These are phyloP conservation scores for Mycosphaerella sp. DNA, from an alignment of 2,329 filamentous ascomycete species.

Conservation along the genomic window DNA sequence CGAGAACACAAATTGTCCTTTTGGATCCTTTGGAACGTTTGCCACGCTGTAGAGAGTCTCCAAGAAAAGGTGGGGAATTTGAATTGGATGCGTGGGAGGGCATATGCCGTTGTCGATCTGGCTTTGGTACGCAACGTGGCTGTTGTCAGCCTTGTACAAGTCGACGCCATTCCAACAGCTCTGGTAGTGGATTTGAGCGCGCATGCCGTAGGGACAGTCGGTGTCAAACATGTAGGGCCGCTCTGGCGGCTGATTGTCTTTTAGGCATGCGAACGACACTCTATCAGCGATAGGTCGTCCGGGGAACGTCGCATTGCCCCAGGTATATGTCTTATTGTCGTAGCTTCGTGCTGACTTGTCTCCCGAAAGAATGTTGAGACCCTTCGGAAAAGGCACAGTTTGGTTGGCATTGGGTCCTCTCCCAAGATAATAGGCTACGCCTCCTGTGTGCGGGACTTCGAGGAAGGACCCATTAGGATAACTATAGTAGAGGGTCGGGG, in stretches of 20 bases:
- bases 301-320: constrained; percentile 31
- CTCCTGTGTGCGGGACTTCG: constrained; percentile 54
- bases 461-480: constrained; percentile 33
- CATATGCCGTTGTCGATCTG: constrained; percentile 40
- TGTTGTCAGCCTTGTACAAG: constrained; percentile 36
- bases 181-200: constrained; percentile 36
- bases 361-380: constrained; percentile 65
- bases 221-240: constrained; percentile 31
- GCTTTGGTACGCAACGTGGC: constrained; percentile 38
- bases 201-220: constrained; percentile 33
- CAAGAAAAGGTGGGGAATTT: constrained; percentile 38
- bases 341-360: constrained; percentile 51
- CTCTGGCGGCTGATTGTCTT: constrained; percentile 24
- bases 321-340: constrained; percentile 34
- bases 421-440: constrained; percentile 65
- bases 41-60: constrained; percentile 35
- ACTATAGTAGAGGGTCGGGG: constrained; percentile 34
- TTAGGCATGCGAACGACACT: constrained; percentile 39
- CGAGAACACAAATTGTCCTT: constrained; percentile 42
- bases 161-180: constrained; percentile 35
- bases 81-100: constrained; percentile 35
- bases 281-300: constrained; percentile 46
- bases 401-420: constrained; percentile 47
- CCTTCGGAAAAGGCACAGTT: constrained; percentile 60
- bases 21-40: constrained; percentile 33